Base-by-base conservation (phyloP, 129 eudicot species). In the Artemisia annua region DNA sequence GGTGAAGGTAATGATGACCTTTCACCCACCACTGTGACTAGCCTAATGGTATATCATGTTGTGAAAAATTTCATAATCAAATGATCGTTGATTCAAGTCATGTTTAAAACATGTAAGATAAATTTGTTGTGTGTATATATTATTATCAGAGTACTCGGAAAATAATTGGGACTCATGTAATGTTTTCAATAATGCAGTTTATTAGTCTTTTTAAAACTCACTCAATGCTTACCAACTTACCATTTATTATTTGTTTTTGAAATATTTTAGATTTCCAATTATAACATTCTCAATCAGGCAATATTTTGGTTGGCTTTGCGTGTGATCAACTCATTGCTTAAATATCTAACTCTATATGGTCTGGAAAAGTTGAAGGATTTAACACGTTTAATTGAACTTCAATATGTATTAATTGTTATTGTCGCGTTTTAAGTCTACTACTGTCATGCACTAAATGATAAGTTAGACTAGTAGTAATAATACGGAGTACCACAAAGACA, bases 41-140 rank as follows among this genome's bases (percentile, higher is more conserved):
- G 24, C 24, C 2, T 26, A 26, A 26, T 26, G 0, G 28, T n/a
- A n/a, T n/a, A n/a, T n/a, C n/a, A n/a, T n/a, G n/a, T n/a, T n/a
- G n/a, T n/a, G n/a, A n/a, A n/a, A n/a, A n/a, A n/a, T n/a, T n/a
- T n/a, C n/a, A n/a, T n/a, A n/a, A n/a, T n/a, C n/a, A n/a, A n/a
- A n/a, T n/a, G n/a, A n/a, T n/a, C 43, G 7, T 32, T 0, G 0
- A 1, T 32, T 32, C 0, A 32, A 5, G 0, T 35, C 1, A 0
- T 35, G 8, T 35, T 35, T 35, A 35, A 35, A 5, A 35, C 43
- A 35, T 35, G 1, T 35, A 1, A 6, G 9, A 35, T 6, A 35
- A 1, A 35, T 35, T 35, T 35, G 9, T 35, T 6, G 1, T 32
- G 43, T 28, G 2, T 28, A 28, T 28, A n/a, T n/a, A n/a, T n/a